Conservation (phyloP, 345 rosid species). For the Mangifera indica region DNA sequence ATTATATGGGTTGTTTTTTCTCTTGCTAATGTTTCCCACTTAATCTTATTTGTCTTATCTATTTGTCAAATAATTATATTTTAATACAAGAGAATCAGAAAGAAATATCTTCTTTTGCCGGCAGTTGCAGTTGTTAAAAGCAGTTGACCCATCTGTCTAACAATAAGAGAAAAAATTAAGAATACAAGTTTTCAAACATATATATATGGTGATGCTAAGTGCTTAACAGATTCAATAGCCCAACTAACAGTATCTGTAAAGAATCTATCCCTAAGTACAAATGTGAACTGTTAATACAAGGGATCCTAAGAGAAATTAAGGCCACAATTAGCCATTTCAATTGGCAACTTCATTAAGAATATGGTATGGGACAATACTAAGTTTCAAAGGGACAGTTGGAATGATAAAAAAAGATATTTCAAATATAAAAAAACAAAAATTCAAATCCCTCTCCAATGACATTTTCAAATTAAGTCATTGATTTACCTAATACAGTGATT, state of each 20-base stretch:
- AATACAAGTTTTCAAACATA: no score
- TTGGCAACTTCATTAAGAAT: not conserved
- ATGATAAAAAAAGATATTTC: no score
- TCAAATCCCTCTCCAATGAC: no score
- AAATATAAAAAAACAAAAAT: no score
- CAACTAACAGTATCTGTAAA: no score
- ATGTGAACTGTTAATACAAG: no score
- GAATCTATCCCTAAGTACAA: no score
- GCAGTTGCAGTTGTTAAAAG: slow-evolving; percentile 5
- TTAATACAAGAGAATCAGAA: not conserved
- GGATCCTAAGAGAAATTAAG: no score
- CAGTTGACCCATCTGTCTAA: slow-evolving; percentile 5
- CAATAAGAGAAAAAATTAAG: not conserved
- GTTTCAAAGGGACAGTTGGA: no score
- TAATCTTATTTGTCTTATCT: slow-evolving; percentile 7
- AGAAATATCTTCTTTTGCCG: not conserved
- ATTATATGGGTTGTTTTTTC: not conserved
- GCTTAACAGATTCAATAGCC: not conserved
- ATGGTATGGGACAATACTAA: not conserved
- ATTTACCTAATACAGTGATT: no score
- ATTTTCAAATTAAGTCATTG: no score
- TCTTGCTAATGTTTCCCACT: no score
- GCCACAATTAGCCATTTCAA: not conserved
- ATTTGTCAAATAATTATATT: not conserved
- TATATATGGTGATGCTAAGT: not conserved